phyloP scores from a whole-genome alignment of 2,329 filamentous ascomycete genomes.

The Botrytis paeoniae region DNA sequence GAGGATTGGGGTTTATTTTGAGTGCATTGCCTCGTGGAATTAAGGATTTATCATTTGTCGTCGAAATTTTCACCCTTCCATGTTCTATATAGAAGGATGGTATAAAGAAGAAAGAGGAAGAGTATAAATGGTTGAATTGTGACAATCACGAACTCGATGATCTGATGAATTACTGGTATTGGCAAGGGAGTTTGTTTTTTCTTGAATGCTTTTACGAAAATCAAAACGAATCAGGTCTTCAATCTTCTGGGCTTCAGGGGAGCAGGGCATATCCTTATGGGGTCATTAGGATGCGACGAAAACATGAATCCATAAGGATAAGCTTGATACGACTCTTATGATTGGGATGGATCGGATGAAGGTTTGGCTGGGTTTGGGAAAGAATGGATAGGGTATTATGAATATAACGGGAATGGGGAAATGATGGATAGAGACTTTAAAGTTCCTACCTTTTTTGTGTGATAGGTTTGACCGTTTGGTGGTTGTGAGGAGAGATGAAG shows the following conservation, averaged over 20 bases:
- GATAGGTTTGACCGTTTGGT: not conserved
- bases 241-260: not conserved
- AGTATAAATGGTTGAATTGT: not conserved
- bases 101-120: slow-evolving; percentile 1
- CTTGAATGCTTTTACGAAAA: slow-evolving; percentile 16
- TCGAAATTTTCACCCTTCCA: not conserved
- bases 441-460: not conserved
- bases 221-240: not conserved
- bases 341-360: slow-evolving; percentile 7
- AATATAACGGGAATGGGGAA: slow-evolving; percentile 3
- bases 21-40: not conserved
- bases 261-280: not conserved
- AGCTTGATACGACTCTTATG: slow-evolving; percentile 2
- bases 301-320: not conserved
- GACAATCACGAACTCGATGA: slow-evolving; percentile 12
- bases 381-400: slow-evolving; percentile 12
- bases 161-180: slow-evolving; percentile 12
- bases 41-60: not conserved
- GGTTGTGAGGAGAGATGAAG: not conserved
- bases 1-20: not conserved
- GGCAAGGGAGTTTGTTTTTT: slow-evolving; percentile 14
- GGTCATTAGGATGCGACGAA: slow-evolving; percentile 3
- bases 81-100: slow-evolving; percentile 1
- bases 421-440: not conserved
- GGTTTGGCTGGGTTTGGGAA: slow-evolving; percentile 4